These are phyloP conservation scores for Acacia crassicarpa DNA, from an alignment of 306 rosid species.

Conservation along the genomic window DNA sequence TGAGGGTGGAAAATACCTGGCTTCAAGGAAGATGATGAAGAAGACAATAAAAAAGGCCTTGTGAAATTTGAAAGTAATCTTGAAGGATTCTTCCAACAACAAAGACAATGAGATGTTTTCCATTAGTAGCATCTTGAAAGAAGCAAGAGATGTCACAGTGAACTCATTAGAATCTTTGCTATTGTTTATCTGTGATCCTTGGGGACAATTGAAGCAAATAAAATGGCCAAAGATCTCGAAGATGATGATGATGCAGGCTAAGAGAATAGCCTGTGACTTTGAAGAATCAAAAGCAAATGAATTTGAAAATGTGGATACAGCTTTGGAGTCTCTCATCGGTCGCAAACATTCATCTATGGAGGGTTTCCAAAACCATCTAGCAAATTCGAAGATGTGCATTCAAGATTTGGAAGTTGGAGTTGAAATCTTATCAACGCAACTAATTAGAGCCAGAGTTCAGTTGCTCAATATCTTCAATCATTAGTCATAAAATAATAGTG, in stretches of 20 bases:
- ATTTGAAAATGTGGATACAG: not conserved
- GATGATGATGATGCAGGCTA: not conserved
- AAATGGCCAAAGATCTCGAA: conserved; percentile 7
- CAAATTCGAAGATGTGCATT: not conserved
- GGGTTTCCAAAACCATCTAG: not conserved
- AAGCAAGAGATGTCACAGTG: conserved; percentile 19
- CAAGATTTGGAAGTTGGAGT: not conserved
- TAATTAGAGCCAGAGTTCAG: not conserved
- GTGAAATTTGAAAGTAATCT: not conserved
- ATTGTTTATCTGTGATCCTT: conserved; percentile 12
- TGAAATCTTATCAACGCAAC: not conserved
- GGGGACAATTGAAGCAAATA: not conserved
- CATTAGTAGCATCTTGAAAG: conserved; percentile 2
- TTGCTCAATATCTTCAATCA: not conserved
- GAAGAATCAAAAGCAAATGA: not conserved
- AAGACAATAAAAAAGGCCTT: conserved; percentile 18
- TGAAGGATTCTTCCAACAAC: not conserved
- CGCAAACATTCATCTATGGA: not conserved
- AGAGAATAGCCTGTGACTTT: not conserved
- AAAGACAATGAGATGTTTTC: not conserved
- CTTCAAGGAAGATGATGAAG: conserved; percentile 27
- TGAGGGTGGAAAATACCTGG: conserved; percentile 25
- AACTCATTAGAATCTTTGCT: conserved; percentile 18
- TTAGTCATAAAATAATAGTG: conserved; percentile 3
- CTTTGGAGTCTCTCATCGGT: not conserved